phyloP scores from a whole-genome alignment of 768 basidiomycete genomes.

The Porpolomopsis calyptriformis region DNA sequence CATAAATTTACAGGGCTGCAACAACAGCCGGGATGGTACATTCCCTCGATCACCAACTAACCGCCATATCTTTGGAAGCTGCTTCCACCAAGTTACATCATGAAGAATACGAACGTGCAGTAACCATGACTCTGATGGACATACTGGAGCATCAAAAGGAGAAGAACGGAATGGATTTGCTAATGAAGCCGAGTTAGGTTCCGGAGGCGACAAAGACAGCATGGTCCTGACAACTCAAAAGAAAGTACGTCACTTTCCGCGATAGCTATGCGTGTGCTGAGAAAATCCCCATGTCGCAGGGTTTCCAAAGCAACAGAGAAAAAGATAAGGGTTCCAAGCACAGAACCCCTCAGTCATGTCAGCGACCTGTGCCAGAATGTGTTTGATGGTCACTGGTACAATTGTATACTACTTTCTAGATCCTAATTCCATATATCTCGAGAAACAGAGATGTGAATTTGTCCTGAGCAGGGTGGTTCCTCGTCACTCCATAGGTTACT shows the following conservation, averaged over 20 bases:
- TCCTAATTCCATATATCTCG: too few species aligned
- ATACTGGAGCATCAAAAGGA: conserved; percentile 57
- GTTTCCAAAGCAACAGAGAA: conserved; percentile 31
- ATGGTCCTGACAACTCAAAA: conserved; percentile 46
- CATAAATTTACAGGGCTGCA: conserved; percentile 39
- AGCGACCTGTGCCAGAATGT: too few species aligned
- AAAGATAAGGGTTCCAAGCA: conserved; percentile 30
- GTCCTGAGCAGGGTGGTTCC: too few species aligned
- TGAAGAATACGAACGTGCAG: conserved; percentile 43
- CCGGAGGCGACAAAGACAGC: conserved; percentile 25
- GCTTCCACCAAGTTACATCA: conserved; percentile 30
- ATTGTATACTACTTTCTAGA: too few species aligned
- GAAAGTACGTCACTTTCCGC: conserved; percentile 38
- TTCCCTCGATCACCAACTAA: conserved; percentile 64
- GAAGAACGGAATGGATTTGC: conserved; percentile 26
- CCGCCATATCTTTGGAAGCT: conserved; percentile 36
- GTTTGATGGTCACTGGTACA: neutral
- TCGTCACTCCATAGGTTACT: too few species aligned
- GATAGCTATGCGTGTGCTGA: conserved; percentile 1
- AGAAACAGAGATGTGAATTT: too few species aligned
- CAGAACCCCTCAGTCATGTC: neutral
- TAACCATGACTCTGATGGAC: conserved; percentile 48
- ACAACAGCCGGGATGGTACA: conserved; percentile 62
- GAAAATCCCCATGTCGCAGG: conserved; percentile 15
- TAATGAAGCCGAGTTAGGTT: conserved; percentile 13